Evolutionary conservation across 768 basidiomycete genomes (phyloP).

Genomic region (Russula vinacea): DNA sequence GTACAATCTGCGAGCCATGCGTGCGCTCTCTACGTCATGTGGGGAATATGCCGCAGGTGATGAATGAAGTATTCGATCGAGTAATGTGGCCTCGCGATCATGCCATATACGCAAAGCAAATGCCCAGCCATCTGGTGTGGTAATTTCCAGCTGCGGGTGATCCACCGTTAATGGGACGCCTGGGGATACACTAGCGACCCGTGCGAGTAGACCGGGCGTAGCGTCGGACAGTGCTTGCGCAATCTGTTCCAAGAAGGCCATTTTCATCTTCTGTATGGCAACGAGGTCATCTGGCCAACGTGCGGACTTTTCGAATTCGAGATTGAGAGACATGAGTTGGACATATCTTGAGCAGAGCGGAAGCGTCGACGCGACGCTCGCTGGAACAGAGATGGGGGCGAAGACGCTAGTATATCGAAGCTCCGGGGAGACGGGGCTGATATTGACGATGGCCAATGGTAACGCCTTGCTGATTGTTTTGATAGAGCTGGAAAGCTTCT

Average conservation of each 20-base stretch:
- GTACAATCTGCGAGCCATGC: constrained; percentile 58
- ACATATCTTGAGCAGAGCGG: constrained; percentile 62
- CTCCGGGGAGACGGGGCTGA: constrained; percentile 68
- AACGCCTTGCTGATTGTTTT: constrained; percentile 69
- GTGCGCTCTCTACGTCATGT: constrained; percentile 53
- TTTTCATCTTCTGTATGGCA: constrained; percentile 91
- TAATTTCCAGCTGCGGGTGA: constrained; percentile 66
- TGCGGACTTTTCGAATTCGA: constrained; percentile 90
- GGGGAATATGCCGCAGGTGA: constrained; percentile 37
- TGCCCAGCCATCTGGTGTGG: constrained; percentile 81
- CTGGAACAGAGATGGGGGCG: constrained; percentile 69
- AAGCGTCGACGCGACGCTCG: constrained; percentile 48
- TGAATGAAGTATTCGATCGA: constrained; percentile 63
- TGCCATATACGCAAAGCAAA: constrained; percentile 84
- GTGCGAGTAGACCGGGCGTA: constrained; percentile 50
- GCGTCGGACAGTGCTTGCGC: constrained; percentile 59
- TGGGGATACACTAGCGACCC: constrained; percentile 57
- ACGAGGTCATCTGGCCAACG: constrained; percentile 93
- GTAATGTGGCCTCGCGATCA: constrained; percentile 75
- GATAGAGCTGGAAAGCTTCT: constrained; percentile 68
- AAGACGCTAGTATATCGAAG: constrained; percentile 84
- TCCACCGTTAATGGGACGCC: constrained; percentile 60
- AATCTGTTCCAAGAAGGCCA: constrained; percentile 85
- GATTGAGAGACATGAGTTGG: constrained; percentile 65
- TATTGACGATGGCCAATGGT: constrained; percentile 72